Conservation (phyloP, 768 basidiomycete genomes). For the Obba rivulosa region DNA sequence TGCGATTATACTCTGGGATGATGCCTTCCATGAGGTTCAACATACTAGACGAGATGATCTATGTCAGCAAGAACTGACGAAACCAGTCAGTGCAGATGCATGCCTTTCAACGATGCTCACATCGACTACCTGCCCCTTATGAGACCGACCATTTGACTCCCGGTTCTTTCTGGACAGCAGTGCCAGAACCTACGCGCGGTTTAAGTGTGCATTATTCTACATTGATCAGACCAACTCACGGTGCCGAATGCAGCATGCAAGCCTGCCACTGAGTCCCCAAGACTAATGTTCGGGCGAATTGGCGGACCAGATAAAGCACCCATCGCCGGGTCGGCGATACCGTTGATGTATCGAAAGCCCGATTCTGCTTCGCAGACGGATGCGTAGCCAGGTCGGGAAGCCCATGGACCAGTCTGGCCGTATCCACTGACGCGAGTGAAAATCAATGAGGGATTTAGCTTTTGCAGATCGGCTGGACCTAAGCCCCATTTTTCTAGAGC, state of each 20-base stretch:
- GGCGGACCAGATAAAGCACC: conserved; percentile 55
- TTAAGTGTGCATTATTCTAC: neutral
- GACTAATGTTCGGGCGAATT: conserved; percentile 64
- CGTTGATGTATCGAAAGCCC: conserved; percentile 71
- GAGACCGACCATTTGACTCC: conserved; percentile 20
- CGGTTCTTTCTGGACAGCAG: conserved; percentile 43
- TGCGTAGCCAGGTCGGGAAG: conserved; percentile 63
- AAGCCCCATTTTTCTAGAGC: conserved; percentile 69
- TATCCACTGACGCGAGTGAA: conserved; percentile 84
- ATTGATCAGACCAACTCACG: conserved; percentile 27
- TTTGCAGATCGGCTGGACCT: conserved; percentile 51
- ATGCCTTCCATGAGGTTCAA: conserved; percentile 75
- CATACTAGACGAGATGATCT: conserved; percentile 40
- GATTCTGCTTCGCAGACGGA: conserved; percentile 75
- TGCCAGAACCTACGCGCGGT: conserved; percentile 46
- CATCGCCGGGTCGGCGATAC: conserved; percentile 49
- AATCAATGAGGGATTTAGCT: conserved; percentile 82
- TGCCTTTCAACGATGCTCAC: conserved; percentile 73
- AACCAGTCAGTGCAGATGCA: neutral
- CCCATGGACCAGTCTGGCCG: conserved; percentile 73
- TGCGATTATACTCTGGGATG: conserved; percentile 70
- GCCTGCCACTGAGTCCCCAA: conserved; percentile 69
- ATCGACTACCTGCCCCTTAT: conserved; percentile 54
- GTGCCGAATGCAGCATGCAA: conserved; percentile 72
- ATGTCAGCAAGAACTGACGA: no score